These are phyloP conservation scores for Corymbia calophylla DNA, from an alignment of 441 rosid species.

Conservation along the genomic window DNA sequence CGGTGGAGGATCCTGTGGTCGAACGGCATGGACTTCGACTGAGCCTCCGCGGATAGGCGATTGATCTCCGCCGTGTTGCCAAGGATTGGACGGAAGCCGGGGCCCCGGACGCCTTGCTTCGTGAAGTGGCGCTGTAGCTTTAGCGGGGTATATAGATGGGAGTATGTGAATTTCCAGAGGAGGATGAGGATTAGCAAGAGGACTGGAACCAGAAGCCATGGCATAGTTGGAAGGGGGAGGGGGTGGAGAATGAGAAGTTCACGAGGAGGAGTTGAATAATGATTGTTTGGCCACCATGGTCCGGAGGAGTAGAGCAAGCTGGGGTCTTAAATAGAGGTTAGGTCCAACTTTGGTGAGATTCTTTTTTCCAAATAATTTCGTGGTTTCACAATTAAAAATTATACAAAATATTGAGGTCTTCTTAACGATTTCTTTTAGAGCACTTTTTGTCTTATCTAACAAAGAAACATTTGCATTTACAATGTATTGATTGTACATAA, in stretches of 20 bases:
- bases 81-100: slow-evolving; percentile 36
- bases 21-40: slow-evolving; percentile 17
- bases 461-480: not conserved
- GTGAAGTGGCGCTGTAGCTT: slow-evolving; percentile 42
- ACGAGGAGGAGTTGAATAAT: not conserved
- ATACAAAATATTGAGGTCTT: not conserved
- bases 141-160: slow-evolving; percentile 32
- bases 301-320: not conserved
- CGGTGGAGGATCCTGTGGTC: slow-evolving; percentile 27
- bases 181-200: not conserved
- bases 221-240: not conserved
- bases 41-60: slow-evolving; percentile 24
- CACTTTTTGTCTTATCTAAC: not conserved
- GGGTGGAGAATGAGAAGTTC: not conserved
- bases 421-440: not conserved
- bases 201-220: not conserved
- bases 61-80: slow-evolving; percentile 48
- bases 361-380: not conserved
- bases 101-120: slow-evolving; percentile 32
- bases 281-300: not conserved
- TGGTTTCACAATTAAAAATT: not conserved
- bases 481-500: not conserved
- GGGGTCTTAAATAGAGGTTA: not conserved
- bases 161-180: slow-evolving; percentile 13
- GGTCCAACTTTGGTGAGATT: not conserved